Percentiles rank a stretch among this genome's conserved stretches.
phyloP scores from a whole-genome alignment of 495 filamentous ascomycete genomes.

The Penicillium odoratum region DNA sequence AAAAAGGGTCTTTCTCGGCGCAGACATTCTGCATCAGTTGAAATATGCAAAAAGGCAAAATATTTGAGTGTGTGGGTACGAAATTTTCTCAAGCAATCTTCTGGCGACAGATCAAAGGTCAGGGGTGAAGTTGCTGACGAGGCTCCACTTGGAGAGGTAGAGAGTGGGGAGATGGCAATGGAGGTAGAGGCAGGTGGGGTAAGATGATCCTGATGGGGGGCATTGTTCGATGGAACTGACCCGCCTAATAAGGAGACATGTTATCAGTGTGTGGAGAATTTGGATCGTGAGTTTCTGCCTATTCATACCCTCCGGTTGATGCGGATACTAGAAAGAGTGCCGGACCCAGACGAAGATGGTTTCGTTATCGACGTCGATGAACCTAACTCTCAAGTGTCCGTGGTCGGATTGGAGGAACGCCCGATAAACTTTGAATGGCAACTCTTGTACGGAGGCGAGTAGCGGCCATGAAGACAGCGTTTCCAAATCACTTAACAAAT shows the following conservation, averaged over 20 bases:
- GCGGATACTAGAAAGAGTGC: no score
- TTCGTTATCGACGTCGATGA: no score
- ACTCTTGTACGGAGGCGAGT: no score
- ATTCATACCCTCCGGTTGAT: no score
- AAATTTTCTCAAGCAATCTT: constrained; percentile 33
- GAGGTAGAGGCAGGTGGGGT: not conserved
- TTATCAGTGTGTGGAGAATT: no score
- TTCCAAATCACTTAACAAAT: no score
- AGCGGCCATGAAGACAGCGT: no score
- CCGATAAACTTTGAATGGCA: no score
- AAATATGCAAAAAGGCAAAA: constrained; percentile 42
- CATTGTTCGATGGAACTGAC: not conserved
- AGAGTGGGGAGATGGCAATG: not conserved
- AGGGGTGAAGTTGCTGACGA: not conserved
- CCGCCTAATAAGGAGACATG: not conserved
- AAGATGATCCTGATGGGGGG: not conserved
- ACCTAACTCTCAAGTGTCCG: no score
- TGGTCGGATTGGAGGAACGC: no score
- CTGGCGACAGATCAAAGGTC: constrained; percentile 24
- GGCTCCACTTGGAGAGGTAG: not conserved
- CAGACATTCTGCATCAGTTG: constrained; percentile 32
- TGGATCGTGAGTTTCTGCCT: no score
- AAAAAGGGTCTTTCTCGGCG: constrained; percentile 44
- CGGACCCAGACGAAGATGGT: no score
- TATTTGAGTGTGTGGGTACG: constrained; percentile 35